phyloP scores from a whole-genome alignment of 495 filamentous ascomycete species.

The Podospora conica region DNA sequence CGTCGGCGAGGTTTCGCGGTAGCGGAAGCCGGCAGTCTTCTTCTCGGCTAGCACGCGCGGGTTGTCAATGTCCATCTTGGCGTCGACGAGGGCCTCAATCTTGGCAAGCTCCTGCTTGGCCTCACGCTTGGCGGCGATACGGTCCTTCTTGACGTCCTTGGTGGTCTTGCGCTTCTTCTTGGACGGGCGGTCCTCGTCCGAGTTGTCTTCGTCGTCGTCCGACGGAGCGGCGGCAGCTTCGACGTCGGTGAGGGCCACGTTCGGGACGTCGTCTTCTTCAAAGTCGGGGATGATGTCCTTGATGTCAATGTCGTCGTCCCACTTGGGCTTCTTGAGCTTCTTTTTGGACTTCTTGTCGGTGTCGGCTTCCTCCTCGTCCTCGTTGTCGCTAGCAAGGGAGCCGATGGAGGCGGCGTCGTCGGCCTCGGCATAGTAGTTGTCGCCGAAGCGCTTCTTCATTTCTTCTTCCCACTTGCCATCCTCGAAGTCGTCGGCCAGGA shows the following conservation, averaged over 20 bases:
- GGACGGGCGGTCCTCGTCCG: conserved; percentile 32
- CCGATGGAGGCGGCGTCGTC: conserved; percentile 42
- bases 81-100: conserved; percentile 82
- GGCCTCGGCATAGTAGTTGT: conserved; percentile 74
- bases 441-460: conserved; percentile 80
- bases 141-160: conserved; percentile 58
- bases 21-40: conserved; percentile 58
- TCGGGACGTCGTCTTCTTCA: conserved; percentile 52
- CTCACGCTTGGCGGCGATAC: conserved; percentile 63
- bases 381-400: background rate
- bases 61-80: conserved; percentile 66
- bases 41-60: conserved; percentile 43
- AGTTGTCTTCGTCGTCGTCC: conserved; percentile 33
- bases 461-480: conserved; percentile 81
- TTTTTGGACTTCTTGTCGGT: conserved; percentile 35
- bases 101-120: conserved; percentile 72
- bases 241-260: conserved; percentile 49
- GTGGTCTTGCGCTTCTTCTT: conserved; percentile 57
- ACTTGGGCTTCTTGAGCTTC: conserved; percentile 81
- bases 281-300: conserved; percentile 86
- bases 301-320: conserved; percentile 97
- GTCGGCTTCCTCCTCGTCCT: conserved; percentile 30
- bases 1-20: conserved; percentile 87
- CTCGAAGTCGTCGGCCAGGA: conserved; percentile 82
- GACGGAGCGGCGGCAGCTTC: conserved; percentile 25